phyloP scores from a whole-genome alignment of 1,284 basidiomycete species.

The Neonothopanus nambi region DNA sequence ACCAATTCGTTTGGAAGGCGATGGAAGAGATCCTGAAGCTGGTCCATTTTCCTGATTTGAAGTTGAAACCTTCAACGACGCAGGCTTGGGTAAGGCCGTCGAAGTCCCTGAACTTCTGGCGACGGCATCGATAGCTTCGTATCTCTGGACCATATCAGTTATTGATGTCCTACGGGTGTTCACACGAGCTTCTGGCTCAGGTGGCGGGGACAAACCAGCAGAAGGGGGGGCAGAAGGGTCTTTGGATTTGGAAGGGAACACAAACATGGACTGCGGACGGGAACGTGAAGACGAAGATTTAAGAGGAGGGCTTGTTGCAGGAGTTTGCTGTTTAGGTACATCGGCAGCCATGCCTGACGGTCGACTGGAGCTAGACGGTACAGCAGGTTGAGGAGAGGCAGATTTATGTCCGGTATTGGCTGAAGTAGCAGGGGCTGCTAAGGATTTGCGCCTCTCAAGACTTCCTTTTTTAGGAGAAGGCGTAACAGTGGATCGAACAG shows the following conservation, averaged over 20 bases:
- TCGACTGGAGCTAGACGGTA: slow-evolving; percentile 3
- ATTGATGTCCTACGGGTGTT: slow-evolving; percentile 67
- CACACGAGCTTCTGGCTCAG: slow-evolving; percentile 38
- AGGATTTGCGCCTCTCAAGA: slow-evolving; percentile 13
- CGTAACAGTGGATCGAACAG: slow-evolving; percentile 10
- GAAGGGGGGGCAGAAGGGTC: slow-evolving; percentile 32
- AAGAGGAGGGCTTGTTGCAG: slow-evolving; percentile 24
- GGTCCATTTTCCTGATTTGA: neutral
- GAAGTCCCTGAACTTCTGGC: neutral
- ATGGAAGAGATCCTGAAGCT: neutral
- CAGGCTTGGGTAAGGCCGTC: slow-evolving; percentile 1
- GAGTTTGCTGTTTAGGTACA: slow-evolving; percentile 17
- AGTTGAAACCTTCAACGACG: slow-evolving; percentile 1
- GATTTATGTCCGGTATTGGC: slow-evolving; percentile 5
- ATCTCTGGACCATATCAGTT: slow-evolving; percentile 78
- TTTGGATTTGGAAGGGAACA: slow-evolving; percentile 58
- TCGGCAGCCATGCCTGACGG: slow-evolving; percentile 1
- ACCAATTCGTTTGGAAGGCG: slow-evolving; percentile 1
- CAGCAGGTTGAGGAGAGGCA: slow-evolving; percentile 11
- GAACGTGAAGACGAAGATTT: slow-evolving; percentile 35
- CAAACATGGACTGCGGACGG: slow-evolving; percentile 76
- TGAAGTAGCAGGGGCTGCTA: slow-evolving; percentile 10
- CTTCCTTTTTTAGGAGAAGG: slow-evolving; percentile 5
- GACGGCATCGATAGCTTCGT: slow-evolving; percentile 61
- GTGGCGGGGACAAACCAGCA: slow-evolving; percentile 44